A percentile compares a stretch with the other conserved stretches of the same genome.
Evolutionary conservation across 2,329 filamentous ascomycete species (phyloP).

Genomic region (Cladosporium sp.): DNA sequence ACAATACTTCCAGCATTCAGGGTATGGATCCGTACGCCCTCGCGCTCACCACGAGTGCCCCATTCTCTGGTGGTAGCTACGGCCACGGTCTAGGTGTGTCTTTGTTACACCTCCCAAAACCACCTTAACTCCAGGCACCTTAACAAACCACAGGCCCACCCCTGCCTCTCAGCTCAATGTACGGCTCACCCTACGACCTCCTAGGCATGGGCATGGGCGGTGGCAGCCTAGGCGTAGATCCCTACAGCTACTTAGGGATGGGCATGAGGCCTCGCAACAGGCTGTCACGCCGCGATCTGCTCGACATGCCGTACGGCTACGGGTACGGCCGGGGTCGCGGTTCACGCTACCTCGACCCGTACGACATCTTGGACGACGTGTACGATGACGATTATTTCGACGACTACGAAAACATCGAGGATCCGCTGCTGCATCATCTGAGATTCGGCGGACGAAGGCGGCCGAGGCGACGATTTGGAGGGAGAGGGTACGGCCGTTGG

Average conservation of each 20-base stretch:
- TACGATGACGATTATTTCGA: background rate
- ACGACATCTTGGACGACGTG: constrained; percentile 3
- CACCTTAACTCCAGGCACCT: no score
- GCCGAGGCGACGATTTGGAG: background rate
- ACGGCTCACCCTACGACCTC: constrained; percentile 12
- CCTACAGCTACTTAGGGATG: no score
- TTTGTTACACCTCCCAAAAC: no score
- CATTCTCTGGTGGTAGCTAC: no score
- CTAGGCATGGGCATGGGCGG: constrained; percentile 11
- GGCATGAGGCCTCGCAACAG: background rate
- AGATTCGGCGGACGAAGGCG: background rate
- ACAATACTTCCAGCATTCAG: no score
- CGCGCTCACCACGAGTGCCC: no score
- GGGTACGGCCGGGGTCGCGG: background rate
- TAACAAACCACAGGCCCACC: background rate
- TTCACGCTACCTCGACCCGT: background rate
- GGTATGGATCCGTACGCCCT: no score
- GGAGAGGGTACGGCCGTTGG: background rate
- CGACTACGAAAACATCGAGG: constrained; percentile 2
- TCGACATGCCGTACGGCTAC: background rate
- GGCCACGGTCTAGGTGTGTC: no score
- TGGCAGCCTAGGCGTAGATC: background rate
- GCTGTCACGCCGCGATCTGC: background rate
- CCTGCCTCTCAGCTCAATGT: background rate
- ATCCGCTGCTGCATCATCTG: constrained; percentile 1